Evolutionary conservation across 1,284 basidiomycete genomes (phyloP).

Genomic region (Ceratobasidium sp.): DNA sequence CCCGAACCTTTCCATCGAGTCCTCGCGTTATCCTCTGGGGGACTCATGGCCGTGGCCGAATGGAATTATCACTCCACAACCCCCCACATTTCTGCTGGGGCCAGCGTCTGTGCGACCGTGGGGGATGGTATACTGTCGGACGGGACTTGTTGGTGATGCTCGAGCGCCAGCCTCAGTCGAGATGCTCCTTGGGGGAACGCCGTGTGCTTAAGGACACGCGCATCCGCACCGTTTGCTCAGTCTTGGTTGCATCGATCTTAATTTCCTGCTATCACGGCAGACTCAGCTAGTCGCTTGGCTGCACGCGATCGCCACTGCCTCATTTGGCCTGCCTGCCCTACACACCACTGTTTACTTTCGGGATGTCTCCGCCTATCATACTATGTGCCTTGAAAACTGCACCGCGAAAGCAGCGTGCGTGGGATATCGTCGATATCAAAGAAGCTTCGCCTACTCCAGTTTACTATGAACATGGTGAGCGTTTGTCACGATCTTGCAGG

Average conservation of each 20-base stretch:
- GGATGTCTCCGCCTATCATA: conserved; percentile 34
- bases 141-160: conserved; percentile 5
- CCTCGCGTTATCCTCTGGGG: background rate
- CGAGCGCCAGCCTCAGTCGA: conserved; percentile 34
- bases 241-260: conserved; percentile 5
- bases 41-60: conserved; percentile 6
- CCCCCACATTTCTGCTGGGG: conserved; percentile 16
- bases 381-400: conserved; percentile 34
- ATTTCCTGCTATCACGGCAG: background rate
- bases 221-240: conserved; percentile 10
- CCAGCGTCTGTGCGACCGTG: background rate
- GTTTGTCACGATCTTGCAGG: background rate
- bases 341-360: background rate
- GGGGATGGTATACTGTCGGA: conserved; percentile 29
- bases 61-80: conserved; percentile 12
- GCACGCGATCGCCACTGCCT: background rate
- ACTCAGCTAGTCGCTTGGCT: background rate
- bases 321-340: conserved; percentile 15
- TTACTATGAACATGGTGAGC: conserved; percentile 42
- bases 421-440: conserved; percentile 21
- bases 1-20: background rate
- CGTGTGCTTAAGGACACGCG: conserved; percentile 28
- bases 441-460: conserved; percentile 29
- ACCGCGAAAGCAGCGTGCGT: conserved; percentile 37
- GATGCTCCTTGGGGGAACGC: conserved; percentile 8